A percentile compares a stretch with the other conserved stretches of the same genome.
Conservation (phyloP, 805 yeast species). For the Ogataea ganodermae region DNA sequence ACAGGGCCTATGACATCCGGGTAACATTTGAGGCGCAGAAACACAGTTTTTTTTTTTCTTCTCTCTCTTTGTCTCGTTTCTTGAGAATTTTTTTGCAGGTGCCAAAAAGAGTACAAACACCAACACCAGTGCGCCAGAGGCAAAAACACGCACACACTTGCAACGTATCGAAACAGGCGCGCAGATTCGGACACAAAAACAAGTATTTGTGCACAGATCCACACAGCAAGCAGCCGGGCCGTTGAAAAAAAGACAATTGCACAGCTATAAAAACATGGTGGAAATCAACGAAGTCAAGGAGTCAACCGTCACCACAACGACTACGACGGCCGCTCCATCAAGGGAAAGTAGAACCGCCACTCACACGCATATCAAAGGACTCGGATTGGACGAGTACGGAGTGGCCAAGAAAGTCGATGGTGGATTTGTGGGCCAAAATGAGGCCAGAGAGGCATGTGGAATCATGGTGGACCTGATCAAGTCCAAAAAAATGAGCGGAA, state of each 20-base stretch:
- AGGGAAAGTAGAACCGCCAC: constrained; percentile 60
- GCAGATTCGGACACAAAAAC: neutral
- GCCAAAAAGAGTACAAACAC: neutral
- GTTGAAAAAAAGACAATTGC: neutral
- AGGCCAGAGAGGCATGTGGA: constrained; percentile 96
- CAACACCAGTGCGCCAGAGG: neutral
- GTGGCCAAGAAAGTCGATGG: constrained; percentile 80
- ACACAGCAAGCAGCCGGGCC: neutral
- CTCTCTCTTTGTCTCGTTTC: neutral
- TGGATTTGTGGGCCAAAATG: constrained; percentile 97
- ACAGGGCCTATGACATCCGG: neutral
- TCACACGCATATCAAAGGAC: constrained; percentile 96
- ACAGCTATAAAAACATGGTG: constrained; percentile 50
- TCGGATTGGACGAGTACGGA: constrained; percentile 91
- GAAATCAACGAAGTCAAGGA: constrained; percentile 78
- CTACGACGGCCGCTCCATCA: constrained; percentile 19
- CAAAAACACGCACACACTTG: neutral
- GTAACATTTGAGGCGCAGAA: neutral
- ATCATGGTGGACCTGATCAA: constrained; percentile 90
- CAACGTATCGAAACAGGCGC: neutral
- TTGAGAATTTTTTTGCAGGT: neutral
- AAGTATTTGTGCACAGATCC: neutral
- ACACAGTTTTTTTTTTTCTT: neutral
- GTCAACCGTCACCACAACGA: constrained; percentile 22
- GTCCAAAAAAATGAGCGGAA: constrained; percentile 93